phyloP scores from a whole-genome alignment of 2,329 filamentous ascomycete species.

The Aspergillus melleus region DNA sequence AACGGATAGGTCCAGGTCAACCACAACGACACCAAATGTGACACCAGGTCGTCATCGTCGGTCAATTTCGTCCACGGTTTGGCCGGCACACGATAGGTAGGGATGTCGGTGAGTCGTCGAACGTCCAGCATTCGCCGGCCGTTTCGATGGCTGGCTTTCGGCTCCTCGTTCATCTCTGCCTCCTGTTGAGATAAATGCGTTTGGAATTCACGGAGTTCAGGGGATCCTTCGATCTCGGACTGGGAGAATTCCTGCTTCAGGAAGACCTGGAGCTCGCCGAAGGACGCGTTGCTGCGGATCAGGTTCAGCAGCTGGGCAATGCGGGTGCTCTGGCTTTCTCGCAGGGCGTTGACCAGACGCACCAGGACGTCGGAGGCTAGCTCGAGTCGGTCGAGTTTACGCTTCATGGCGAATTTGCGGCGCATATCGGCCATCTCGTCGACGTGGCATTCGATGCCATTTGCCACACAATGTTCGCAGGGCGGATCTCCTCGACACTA shows the following conservation, averaged over 20 bases:
- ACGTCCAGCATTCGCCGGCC: slow-evolving; percentile 23
- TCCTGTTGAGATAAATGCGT: slow-evolving; percentile 9
- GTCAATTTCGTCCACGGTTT: slow-evolving; percentile 37
- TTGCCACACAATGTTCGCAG: slow-evolving; percentile 28
- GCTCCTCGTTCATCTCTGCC: slow-evolving; percentile 9
- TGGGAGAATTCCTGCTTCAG: slow-evolving; percentile 19
- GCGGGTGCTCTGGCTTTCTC: slow-evolving; percentile 18
- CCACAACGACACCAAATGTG: slow-evolving; percentile 34
- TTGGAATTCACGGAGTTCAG: slow-evolving; percentile 19
- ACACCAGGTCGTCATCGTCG: slow-evolving; percentile 32
- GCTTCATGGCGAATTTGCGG: slow-evolving; percentile 26
- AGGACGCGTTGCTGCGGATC: slow-evolving; percentile 26
- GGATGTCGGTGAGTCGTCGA: slow-evolving; percentile 26
- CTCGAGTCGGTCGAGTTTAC: slow-evolving; percentile 23
- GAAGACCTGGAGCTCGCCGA: slow-evolving; percentile 22
- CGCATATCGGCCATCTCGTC: slow-evolving; percentile 31
- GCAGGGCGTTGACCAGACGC: slow-evolving; percentile 21
- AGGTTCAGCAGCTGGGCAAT: slow-evolving; percentile 24
- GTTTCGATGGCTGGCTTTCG: background rate
- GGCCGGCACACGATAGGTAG: slow-evolving; percentile 27
- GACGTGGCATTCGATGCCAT: slow-evolving; percentile 26
- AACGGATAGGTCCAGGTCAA: slow-evolving; percentile 34
- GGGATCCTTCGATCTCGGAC: slow-evolving; percentile 12
- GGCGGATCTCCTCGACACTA: slow-evolving; percentile 31
- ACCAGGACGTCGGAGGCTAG: slow-evolving; percentile 17